phyloP scores from a whole-genome alignment of 1,284 basidiomycete species.

The Inonotus obliquus region DNA sequence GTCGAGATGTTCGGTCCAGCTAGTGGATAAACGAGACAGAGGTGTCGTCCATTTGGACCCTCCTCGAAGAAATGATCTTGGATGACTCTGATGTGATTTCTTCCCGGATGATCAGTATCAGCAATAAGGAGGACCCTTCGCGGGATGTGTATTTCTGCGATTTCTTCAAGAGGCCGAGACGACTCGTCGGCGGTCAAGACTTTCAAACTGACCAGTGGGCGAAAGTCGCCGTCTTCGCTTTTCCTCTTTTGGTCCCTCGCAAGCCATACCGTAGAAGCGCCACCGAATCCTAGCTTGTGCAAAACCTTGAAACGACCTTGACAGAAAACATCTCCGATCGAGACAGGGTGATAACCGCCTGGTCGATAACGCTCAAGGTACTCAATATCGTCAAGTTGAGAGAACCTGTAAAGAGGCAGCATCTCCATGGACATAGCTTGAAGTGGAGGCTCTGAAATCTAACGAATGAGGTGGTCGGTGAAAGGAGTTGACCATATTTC shows the following conservation, averaged over 20 bases:
- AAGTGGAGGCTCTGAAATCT: neutral
- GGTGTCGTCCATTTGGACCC: neutral
- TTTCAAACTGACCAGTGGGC: neutral
- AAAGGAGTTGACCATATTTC: too few relatives aligned
- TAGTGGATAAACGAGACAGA: neutral
- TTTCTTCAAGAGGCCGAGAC: neutral
- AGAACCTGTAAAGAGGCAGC: neutral
- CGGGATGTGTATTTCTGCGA: neutral
- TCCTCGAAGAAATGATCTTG: neutral
- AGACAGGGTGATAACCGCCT: neutral
- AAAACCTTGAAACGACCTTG: neutral
- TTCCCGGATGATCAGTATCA: neutral
- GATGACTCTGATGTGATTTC: neutral
- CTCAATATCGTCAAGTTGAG: neutral
- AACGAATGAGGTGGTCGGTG: too few relatives aligned
- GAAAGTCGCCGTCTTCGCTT: neutral
- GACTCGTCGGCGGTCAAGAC: neutral
- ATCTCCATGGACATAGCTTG: neutral
- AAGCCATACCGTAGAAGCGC: neutral
- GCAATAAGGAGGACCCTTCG: neutral
- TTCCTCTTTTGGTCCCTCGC: neutral
- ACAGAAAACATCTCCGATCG: neutral
- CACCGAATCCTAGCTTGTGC: neutral
- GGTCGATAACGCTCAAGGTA: neutral
- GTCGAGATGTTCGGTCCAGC: neutral